Base-by-base conservation (phyloP, 2,329 filamentous ascomycete genomes). In the Ophiostoma sp. region DNA sequence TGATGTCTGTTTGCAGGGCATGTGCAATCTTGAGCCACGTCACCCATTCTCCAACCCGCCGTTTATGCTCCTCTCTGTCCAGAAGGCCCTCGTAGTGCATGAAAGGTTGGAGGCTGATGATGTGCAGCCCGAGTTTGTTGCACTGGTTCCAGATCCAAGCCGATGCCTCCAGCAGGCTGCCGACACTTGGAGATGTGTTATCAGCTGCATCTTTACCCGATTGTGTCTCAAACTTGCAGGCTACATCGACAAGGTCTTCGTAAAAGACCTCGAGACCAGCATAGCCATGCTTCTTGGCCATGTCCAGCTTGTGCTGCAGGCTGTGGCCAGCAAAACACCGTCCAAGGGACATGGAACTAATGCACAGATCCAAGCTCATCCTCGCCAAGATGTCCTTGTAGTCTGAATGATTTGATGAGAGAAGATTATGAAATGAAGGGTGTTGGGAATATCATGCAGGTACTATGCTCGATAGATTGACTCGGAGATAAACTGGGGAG, bases 21-120 rank as follows among this genome's bases (percentile, higher is more conserved):
- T 81, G 77, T 3, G 82, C 85, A 16, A 89, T 76, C 36, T 80
- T 72, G 70, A 89, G 83, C 87, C 87, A 89, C 38, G 84, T 76
- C 16, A 82, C 78, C 64, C 89, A 79, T 71, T 87, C 81, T 62
- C 81, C 77, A 52, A 88, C 77, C n/a, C 85, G 78, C 42, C 78
- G 75, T 1, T 77, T 76, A 71, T 86, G 84, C 69, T 81, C 77
- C n/a, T 74, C 70, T 12, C 84, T 78, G 75, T 87, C 84, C 5
- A 81, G 71, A 0, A 88, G 79, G 9, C 87, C 87, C 72, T 89
- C 87, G 76, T 87, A 88, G 76, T 87, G 83, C 78, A 81, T 81
- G 75, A 89, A 89, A 2, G 87, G 87, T 73, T 87, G 86, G 3
- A 89, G 78, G 66, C 81, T 82, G 72, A 86, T 80, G 69, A 87